Base-by-base conservation (phyloP, 768 basidiomycete species). In the Suillus occidentalis region DNA sequence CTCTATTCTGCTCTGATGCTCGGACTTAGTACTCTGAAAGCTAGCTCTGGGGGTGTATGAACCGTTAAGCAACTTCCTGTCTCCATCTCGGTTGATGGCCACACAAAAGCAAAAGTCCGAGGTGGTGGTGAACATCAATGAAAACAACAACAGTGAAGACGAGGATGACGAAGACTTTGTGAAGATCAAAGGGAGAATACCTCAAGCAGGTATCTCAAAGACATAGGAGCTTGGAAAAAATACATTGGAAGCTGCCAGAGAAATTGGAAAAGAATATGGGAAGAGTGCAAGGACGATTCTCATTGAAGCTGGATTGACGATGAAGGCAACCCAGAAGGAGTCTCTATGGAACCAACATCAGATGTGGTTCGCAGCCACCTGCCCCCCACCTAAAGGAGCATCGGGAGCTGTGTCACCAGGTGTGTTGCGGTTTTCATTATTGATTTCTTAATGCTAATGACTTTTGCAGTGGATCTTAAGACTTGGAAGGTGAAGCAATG, bases 211-310 rank as follows among this genome's bases (percentile, higher is more conserved):
- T n/a, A 34, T 55, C 20, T 55, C 6, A 4, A 55, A 55, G 53
- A 34, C 6, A 3, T 34, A 14, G 53, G 34, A 55, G 34, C 53
- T 55, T 36, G 10, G 53, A 2, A 6, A n/a, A 20, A 55, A 55
- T 12, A 60, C 22, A 0, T 6, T 60, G 34, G 59, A 18, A 60
- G 39, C 39, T 1, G 13, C 59, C 34, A 25, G 10, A 47, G 45
- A 0, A 16, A 3, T 60, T 1, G 14, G 40, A 10, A 47, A 40
- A 28, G 20, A 60, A 22, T 60, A 60, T 60, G 40, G 40, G 20
- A 60, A 60, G 13, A 60, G 59, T 49, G 59, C 14, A 1, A 40
- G 59, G 31, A 60, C 8, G 20, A 60, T 60, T 22, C 39, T 60
- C 39, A 60, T 60, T 2, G 22, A 60, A n/a, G 59, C 39, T 3